phyloP scores from a whole-genome alignment of 2,329 filamentous ascomycete species.

The Mycocentrospora acerina region DNA sequence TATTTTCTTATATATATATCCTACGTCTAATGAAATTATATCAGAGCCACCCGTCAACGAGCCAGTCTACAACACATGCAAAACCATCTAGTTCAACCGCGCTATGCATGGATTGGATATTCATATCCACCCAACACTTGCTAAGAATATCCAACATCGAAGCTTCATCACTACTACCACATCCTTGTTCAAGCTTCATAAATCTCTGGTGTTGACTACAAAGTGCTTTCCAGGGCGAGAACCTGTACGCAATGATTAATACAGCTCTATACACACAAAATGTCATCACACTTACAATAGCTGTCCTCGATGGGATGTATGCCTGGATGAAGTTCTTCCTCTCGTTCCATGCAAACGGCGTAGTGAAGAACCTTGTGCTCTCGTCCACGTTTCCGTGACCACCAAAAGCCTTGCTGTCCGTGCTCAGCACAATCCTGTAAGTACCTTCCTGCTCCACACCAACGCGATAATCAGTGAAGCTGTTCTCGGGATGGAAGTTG shows the following conservation, averaged over 20 bases:
- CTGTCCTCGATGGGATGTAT: slow-evolving; percentile 82
- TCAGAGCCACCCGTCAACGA: no score
- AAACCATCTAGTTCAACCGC: no score
- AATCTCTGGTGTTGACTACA: no score
- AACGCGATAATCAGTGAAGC: slow-evolving; percentile 89
- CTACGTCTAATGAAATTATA: no score
- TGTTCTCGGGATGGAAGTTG: slow-evolving; percentile 86
- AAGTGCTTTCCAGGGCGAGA: slow-evolving; percentile 30
- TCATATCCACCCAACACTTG: no score
- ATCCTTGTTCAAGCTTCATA: no score
- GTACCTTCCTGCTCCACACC: slow-evolving; percentile 83
- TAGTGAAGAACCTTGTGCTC: slow-evolving; percentile 88
- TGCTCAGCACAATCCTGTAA: slow-evolving; percentile 83
- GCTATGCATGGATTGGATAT: no score
- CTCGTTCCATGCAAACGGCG: slow-evolving; percentile 84
- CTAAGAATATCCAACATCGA: no score
- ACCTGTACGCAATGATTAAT: slow-evolving; percentile 19
- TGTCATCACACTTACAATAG: slow-evolving; percentile 63
- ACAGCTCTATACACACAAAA: neutral
- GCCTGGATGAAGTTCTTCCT: slow-evolving; percentile 89
- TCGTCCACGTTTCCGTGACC: slow-evolving; percentile 77
- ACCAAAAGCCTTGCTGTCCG: slow-evolving; percentile 75
- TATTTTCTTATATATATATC: no score
- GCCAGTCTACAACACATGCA: no score
- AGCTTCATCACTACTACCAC: no score